Evolutionary conservation across 2,329 filamentous ascomycete species (phyloP).

Genomic region (Gaeumannomyces tritici): DNA sequence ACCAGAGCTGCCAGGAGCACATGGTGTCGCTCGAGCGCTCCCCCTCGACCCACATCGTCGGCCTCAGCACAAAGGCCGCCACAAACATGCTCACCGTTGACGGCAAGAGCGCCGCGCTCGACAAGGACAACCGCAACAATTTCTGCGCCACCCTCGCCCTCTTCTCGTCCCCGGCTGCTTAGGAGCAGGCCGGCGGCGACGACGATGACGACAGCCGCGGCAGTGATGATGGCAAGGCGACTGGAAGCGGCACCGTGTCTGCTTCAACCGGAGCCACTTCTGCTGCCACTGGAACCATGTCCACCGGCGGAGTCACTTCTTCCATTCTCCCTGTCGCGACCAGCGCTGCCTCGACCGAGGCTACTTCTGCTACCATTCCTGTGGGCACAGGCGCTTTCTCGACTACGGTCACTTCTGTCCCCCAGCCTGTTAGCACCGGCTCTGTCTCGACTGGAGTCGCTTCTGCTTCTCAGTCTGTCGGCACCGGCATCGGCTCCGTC

Average conservation of each 20-base stretch:
- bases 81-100: conserved; percentile 63
- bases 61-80: conserved; percentile 64
- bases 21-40: conserved; percentile 66
- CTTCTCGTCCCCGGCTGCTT: conserved; percentile 23
- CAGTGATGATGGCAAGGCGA: background rate
- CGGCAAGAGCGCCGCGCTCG: conserved; percentile 41
- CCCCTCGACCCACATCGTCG: conserved; percentile 50
- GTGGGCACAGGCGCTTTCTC: too few species aligned
- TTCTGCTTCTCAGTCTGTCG: too few species aligned
- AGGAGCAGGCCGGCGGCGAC: background rate
- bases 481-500: too few species aligned
- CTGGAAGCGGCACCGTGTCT: too few species aligned
- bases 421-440: too few species aligned
- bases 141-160: conserved; percentile 53
- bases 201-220: background rate
- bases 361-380: background rate
- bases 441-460: too few species aligned
- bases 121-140: conserved; percentile 54
- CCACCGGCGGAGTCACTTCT: background rate
- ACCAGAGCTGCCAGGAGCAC: conserved; percentile 65
- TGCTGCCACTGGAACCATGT: background rate
- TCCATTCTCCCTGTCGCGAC: background rate
- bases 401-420: too few species aligned
- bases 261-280: background rate
- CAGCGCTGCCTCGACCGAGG: too few species aligned